phyloP scores from a whole-genome alignment of 2,329 filamentous ascomycete species.

The Fusarium sp. region DNA sequence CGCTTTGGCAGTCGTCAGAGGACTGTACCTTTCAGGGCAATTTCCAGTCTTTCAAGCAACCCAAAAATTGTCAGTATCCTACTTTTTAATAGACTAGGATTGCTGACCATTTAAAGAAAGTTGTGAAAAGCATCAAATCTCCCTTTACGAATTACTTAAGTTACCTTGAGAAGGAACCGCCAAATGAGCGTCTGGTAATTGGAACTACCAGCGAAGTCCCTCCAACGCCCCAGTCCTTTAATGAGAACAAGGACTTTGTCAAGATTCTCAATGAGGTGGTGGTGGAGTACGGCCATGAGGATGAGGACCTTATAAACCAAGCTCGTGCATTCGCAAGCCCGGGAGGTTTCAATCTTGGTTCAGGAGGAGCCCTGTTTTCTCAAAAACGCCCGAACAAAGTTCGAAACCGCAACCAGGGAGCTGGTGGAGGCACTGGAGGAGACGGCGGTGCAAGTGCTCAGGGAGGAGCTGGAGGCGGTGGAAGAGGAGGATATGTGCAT shows the following conservation, averaged over 20 bases:
- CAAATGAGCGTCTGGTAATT: constrained; percentile 66
- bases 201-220: constrained; percentile 70
- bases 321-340: constrained; percentile 71
- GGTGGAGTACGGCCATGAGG: constrained; percentile 65
- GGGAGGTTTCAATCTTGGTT: constrained; percentile 65
- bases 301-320: constrained; percentile 67
- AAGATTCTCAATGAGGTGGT: constrained; percentile 70
- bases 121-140: constrained; percentile 63
- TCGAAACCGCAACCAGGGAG: constrained; percentile 52
- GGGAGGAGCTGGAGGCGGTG: constrained; percentile 71
- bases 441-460: constrained; percentile 69
- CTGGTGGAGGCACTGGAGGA: constrained; percentile 56
- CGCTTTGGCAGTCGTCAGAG: constrained; percentile 43
- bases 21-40: constrained; percentile 46
- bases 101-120: constrained; percentile 62
- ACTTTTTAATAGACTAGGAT: background rate
- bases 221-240: constrained; percentile 71
- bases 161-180: constrained; percentile 69
- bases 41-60: constrained; percentile 65
- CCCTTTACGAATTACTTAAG: constrained; percentile 67
- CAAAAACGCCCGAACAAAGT: constrained; percentile 55
- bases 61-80: constrained; percentile 64
- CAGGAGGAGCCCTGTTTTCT: constrained; percentile 64
- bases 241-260: constrained; percentile 70
- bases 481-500: constrained; percentile 73